Conservation (phyloP, 2,329 filamentous ascomycete genomes). For the Penicillium sp. region DNA sequence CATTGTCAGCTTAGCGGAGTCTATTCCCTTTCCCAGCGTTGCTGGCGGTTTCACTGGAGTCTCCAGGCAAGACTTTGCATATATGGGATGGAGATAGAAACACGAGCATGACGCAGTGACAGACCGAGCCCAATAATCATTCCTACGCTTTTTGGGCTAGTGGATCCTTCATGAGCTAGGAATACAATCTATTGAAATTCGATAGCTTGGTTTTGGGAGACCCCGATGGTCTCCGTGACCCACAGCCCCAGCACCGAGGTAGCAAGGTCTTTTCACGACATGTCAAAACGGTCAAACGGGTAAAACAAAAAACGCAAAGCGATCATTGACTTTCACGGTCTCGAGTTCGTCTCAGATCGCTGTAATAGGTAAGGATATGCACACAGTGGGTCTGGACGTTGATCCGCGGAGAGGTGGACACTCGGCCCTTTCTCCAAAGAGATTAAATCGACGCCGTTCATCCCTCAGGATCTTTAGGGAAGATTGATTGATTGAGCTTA, state of each 20-base stretch:
- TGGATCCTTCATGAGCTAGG: not conserved
- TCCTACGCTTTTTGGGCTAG: not conserved
- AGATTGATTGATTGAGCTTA: not conserved
- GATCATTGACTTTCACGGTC: not conserved
- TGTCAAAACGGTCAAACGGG: not conserved
- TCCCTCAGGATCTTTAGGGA: not conserved
- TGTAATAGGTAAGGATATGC: not conserved
- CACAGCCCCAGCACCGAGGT: not conserved
- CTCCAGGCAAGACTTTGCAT: not conserved
- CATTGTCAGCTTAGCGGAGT: not conserved
- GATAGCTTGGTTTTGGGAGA: not conserved
- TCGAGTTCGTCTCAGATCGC: not conserved
- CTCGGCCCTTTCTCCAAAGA: not conserved
- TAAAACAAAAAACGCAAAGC: not conserved
- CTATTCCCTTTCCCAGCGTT: not conserved
- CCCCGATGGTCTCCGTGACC: not conserved
- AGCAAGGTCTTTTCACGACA: not conserved
- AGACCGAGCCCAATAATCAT: not conserved
- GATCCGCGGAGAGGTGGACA: not conserved
- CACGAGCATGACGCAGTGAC: not conserved
- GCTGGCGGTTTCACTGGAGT: not conserved
- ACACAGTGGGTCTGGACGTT: not conserved
- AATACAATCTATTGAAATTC: not conserved
- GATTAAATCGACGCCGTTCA: not conserved
- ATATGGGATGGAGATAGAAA: not conserved